Conservation (phyloP, 1,284 basidiomycete genomes). For the Ustilago hordei region DNA sequence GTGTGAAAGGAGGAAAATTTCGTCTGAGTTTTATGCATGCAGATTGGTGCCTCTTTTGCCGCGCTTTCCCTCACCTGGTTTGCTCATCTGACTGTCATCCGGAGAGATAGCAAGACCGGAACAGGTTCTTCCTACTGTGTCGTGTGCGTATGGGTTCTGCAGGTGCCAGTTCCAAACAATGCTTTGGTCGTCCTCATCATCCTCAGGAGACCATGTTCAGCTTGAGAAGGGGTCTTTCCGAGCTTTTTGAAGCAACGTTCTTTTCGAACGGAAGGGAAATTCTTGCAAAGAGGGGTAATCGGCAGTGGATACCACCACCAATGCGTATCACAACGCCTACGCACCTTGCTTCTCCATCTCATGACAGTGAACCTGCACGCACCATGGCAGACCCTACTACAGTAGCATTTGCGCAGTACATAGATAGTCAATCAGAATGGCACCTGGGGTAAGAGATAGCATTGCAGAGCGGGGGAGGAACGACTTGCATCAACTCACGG, state of each 20-base stretch:
- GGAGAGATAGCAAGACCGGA: constrained; percentile 2
- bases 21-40: constrained; percentile 23
- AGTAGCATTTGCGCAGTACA: constrained; percentile 7
- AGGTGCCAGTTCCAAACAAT: not conserved
- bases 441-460: not conserved
- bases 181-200: not conserved
- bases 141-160: constrained; percentile 1
- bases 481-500: constrained; percentile 4
- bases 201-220: not conserved
- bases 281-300: not conserved
- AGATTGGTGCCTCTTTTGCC: not conserved
- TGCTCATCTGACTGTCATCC: not conserved
- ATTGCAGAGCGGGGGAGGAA: constrained; percentile 6
- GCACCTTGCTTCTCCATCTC: not conserved
- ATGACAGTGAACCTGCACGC: not conserved
- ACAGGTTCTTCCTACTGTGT: not conserved
- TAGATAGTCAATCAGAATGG: not conserved
- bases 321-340: not conserved
- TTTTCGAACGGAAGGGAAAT: not conserved
- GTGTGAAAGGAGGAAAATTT: constrained; percentile 8
- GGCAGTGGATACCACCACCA: not conserved
- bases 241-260: not conserved
- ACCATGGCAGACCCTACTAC: not conserved
- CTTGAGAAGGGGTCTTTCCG: not conserved
- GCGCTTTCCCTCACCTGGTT: constrained; percentile 2